Conservation (phyloP, 2,329 filamentous ascomycete species). For the Mariannaea sp. region DNA sequence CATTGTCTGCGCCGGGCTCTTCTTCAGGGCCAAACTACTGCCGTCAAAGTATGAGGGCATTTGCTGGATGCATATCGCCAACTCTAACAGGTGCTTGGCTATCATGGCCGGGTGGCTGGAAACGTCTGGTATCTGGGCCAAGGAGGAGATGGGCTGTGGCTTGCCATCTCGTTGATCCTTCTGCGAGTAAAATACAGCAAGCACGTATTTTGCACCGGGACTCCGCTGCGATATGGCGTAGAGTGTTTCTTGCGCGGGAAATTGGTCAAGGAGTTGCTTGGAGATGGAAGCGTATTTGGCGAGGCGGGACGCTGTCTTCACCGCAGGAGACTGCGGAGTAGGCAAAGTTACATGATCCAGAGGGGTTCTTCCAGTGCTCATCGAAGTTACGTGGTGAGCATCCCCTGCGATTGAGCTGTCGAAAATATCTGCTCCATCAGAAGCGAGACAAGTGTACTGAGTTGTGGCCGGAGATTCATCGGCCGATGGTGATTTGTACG, state of each 20-base stretch:
- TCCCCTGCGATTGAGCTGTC: conserved; percentile 28
- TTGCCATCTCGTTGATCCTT: conserved; percentile 41
- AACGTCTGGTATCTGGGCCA: conserved; percentile 44
- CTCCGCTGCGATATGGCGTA: conserved; percentile 33
- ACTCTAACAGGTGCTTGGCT: conserved; percentile 52
- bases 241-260: conserved; percentile 30
- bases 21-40: conserved; percentile 32
- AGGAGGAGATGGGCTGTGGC: conserved; percentile 37
- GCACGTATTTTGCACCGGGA: conserved; percentile 34
- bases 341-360: conserved; percentile 7
- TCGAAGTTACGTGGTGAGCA: conserved; percentile 26
- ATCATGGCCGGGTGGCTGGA: conserved; percentile 53
- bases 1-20: conserved; percentile 27
- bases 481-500: conserved; percentile 18
- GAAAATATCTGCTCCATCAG: conserved; percentile 30
- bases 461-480: conserved; percentile 25
- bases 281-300: conserved; percentile 25
- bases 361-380: conserved; percentile 10
- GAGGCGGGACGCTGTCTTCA: conserved; percentile 1
- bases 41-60: conserved; percentile 43
- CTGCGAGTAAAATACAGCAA: conserved; percentile 36
- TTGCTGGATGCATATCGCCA: conserved; percentile 53
- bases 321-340: background rate
- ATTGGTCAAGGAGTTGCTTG: conserved; percentile 28
- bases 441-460: conserved; percentile 33